Evolutionary conservation across 177 flowering plant genomes (phyloP).

Genomic region (Vitis hybrid): DNA sequence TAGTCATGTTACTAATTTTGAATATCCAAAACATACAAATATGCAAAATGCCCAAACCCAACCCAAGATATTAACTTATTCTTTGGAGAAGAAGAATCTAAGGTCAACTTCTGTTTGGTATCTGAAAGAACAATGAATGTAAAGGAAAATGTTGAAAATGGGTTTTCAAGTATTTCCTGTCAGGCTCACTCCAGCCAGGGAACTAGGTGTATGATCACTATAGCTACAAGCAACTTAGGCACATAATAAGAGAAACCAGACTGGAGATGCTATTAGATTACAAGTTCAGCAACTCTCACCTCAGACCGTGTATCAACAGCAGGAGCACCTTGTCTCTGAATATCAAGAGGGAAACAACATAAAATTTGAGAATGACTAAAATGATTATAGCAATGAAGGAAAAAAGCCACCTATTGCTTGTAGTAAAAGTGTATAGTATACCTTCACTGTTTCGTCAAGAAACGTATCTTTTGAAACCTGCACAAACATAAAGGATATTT

Average conservation of each 20-base stretch:
- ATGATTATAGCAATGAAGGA: neutral
- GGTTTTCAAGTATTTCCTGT: no score
- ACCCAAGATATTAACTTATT: no score
- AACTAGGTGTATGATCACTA: no score
- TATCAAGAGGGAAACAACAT: slow-evolving; percentile 6
- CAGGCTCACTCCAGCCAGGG: no score
- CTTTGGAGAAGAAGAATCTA: no score
- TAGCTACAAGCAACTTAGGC: no score
- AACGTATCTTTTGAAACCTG: slow-evolving; percentile 27
- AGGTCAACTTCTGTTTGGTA: no score
- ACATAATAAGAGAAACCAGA: no score
- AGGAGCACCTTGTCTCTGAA: slow-evolving; percentile 40
- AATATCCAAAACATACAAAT: no score
- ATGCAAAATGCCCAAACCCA: no score
- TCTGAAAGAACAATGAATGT: no score
- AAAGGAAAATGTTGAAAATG: no score
- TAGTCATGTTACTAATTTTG: neutral
- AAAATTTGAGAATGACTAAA: neutral
- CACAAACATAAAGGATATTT: slow-evolving; percentile 6
- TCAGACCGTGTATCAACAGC: slow-evolving; percentile 50
- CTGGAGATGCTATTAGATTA: neutral
- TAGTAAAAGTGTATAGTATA: slow-evolving; percentile 14
- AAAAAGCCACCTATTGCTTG: neutral
- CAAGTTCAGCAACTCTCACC: slow-evolving; percentile 39
- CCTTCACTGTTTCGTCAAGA: slow-evolving; percentile 38